Evolutionary conservation across 2,329 filamentous ascomycete species (phyloP).

Genomic region (Aspergillus terreus): DNA sequence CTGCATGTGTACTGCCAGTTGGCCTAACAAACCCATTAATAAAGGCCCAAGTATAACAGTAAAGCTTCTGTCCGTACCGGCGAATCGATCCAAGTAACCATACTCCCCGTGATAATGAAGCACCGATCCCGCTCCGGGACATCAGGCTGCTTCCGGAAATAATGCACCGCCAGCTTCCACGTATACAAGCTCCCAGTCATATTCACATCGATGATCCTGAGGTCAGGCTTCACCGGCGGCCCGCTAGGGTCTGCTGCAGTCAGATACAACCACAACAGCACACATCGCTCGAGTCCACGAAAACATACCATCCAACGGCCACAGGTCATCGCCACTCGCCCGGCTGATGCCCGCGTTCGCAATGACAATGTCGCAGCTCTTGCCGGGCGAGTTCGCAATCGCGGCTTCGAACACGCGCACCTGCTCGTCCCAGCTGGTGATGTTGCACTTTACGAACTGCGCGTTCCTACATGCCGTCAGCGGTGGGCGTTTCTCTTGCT

Average conservation of each 20-base stretch:
- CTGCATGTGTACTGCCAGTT: slow-evolving; percentile 43
- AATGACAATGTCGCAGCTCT: slow-evolving; percentile 46
- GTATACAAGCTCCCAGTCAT: slow-evolving; percentile 45
- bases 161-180: slow-evolving; percentile 46
- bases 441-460: slow-evolving; percentile 42
- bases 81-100: slow-evolving; percentile 48
- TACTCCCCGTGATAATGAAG: slow-evolving; percentile 48
- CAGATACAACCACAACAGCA: not conserved
- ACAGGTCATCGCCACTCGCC: slow-evolving; percentile 36
- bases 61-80: slow-evolving; percentile 18
- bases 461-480: slow-evolving; percentile 7
- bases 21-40: slow-evolving; percentile 13
- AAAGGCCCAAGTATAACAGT: not conserved
- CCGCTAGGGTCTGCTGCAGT: slow-evolving; percentile 10
- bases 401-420: slow-evolving; percentile 41
- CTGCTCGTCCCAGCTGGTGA: slow-evolving; percentile 44
- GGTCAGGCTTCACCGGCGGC: slow-evolving; percentile 33
- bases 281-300: not conserved
- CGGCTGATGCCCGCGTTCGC: slow-evolving; percentile 46
- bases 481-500: no score
- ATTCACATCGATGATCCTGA: slow-evolving; percentile 43
- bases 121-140: slow-evolving; percentile 41
- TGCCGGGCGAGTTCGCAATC: slow-evolving; percentile 31
- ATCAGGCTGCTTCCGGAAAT: slow-evolving; percentile 41
- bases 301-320: slow-evolving; percentile 32